Base-by-base conservation (phyloP, 768 basidiomycete species). In the Phylloporus scabripes region DNA sequence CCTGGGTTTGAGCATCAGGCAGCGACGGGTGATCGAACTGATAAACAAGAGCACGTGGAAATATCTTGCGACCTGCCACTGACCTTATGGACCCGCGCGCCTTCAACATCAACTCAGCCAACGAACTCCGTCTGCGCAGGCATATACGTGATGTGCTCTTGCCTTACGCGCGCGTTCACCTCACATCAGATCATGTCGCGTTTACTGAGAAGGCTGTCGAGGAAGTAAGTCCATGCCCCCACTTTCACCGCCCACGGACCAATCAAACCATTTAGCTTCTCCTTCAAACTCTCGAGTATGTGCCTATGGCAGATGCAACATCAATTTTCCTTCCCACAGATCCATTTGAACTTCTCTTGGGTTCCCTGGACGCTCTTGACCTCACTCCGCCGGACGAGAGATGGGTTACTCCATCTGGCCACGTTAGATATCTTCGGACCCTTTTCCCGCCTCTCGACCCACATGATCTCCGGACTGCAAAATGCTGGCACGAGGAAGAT, bases 101-200 rank as follows among this genome's bases (percentile, higher is more conserved):
- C 21, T 63, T 55, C 53, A 46, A n/a, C 45, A 46, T 60, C 50
- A 37, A 62, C 33, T 49, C 57, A 9, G 23, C 50, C 40, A 47
- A 32, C 17, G 62, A 65, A 21, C 51, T 60, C 43, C 63, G 56
- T 50, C 46, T 63, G 54, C 62, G 60, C 31, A 54, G 54, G 40
- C 83, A 84, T 58, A 77, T 86, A 49, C 78, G 73, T 34, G 64
- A 73, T 31, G 62, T 83, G 24, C 71, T 86, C 24, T 66, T 78
- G 24, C 70, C 75, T 36, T 87, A 86, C 56, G 74, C 69, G 7
- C 70, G 70, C 31, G 64, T 60, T 15, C 76, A 87, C 62, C 63
- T 82, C 28, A 77, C 81, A 0, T 75, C 66, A 46, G 73, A 83
- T 59, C 76, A 85, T 59, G 63, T 79, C 38, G 60, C 70, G 12